Evolutionary conservation across 2,329 filamentous ascomycete species (phyloP), one percentile per base, ranked within the genome.

Genomic region (Fusarium longipes): DNA sequence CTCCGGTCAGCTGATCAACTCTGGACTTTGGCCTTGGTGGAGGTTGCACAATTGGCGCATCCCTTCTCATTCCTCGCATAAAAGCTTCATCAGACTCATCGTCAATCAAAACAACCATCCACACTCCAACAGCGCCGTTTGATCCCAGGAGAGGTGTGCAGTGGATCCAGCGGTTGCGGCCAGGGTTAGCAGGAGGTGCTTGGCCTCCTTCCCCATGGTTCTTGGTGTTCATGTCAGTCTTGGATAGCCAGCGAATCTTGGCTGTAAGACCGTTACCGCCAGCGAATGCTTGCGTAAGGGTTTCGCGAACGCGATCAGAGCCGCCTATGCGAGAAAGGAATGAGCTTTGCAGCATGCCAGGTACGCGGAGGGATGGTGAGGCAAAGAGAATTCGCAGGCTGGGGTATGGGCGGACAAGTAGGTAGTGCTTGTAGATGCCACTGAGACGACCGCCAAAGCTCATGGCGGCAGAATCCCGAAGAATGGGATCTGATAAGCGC

Each of bases 61-160:
- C 66, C 15, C 68, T 48, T 12, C 63, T 56, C 32, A 44, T 20
- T 0, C 25, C 39, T 22, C 57, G 48, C 4, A 63, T 58, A 20
- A 49, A 49, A 15, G 56, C 42, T 10, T 66, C 35, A 7, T 71
- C 69, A 8, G 69, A 60, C 43, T 91, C 88, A 52, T 89, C 88
- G 64, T 93, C 89, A 5, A 92, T 87, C 15, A 93, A 82, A 1
- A 93, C 84, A 8, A 93, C 83, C 89, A 93, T 91, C 91, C 91
- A 93, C 0, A 93, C 90, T 17, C 91, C 91, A 0, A 93, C 87
- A 5, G 85, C 81, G 3, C 89, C 88, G 65, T 89, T 89, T 39
- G 83, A 83, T 4, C 90, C 90, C 5, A 91, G 77, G 5, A 93
- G 79, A 4, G 91, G 91, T 22, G 91, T 93, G 73, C 90, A 91